These are phyloP conservation scores for Avicennia marina DNA, from an alignment of 257 asterid genomes.

Conservation along the genomic window DNA sequence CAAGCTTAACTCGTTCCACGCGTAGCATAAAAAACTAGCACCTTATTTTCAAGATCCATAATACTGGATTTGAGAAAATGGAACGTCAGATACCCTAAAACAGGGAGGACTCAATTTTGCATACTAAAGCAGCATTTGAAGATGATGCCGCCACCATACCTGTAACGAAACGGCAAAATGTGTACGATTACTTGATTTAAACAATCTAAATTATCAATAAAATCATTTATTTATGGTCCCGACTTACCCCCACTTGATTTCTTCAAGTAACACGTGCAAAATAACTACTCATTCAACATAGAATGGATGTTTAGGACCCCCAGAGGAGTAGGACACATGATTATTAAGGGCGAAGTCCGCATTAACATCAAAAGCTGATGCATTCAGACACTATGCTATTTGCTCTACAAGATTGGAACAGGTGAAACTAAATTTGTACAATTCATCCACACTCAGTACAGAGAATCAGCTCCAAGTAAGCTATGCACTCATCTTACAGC, in stretches of 20 bases:
- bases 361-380: slow-evolving; percentile 1
- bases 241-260: neutral
- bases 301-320: neutral
- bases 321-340: neutral
- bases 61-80: too few relatives aligned
- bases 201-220: too few relatives aligned
- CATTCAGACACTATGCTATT: slow-evolving; percentile 13
- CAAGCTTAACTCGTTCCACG: too few relatives aligned
- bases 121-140: too few relatives aligned
- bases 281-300: neutral
- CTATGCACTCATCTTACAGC: slow-evolving; percentile 14
- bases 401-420: slow-evolving; percentile 1
- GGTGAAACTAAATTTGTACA: slow-evolving; percentile 12
- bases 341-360: neutral
- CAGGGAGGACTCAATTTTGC: too few relatives aligned
- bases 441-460: slow-evolving; percentile 2
- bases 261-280: neutral
- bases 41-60: too few relatives aligned
- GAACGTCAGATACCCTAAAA: too few relatives aligned
- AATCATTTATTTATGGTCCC: too few relatives aligned
- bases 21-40: too few relatives aligned
- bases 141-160: too few relatives aligned
- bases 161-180: too few relatives aligned
- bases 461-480: slow-evolving; percentile 8
- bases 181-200: too few relatives aligned